phyloP scores from a whole-genome alignment of 345 rosid species.

The Draba incana region DNA sequence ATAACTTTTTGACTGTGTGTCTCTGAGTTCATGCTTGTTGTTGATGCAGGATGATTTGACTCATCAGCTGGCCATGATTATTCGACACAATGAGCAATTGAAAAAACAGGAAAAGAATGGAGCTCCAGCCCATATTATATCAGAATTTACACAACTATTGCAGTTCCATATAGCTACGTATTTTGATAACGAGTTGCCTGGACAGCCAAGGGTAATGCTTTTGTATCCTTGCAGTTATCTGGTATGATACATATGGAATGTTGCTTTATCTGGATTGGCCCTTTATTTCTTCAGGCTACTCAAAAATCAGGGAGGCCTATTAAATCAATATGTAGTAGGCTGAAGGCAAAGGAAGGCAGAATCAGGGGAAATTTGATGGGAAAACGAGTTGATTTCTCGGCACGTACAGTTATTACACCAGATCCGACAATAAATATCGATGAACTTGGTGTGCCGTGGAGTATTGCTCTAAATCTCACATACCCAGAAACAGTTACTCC shows the following conservation, averaged over 20 bases:
- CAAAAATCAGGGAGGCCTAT: constrained; percentile 98
- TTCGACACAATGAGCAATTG: constrained; percentile 89
- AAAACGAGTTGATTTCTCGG: constrained; percentile 96
- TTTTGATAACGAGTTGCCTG: constrained; percentile 97
- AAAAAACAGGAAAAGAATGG: constrained; percentile 93
- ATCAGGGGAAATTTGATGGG: constrained; percentile 98
- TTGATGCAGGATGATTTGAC: constrained; percentile 86
- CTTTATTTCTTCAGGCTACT: constrained; percentile 71
- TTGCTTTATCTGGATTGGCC: constrained; percentile 23
- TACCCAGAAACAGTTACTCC: constrained; percentile 98
- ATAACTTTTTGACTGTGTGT: constrained; percentile 7
- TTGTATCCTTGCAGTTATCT: constrained; percentile 27
- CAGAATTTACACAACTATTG: constrained; percentile 91
- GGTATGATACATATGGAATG: constrained; percentile 4
- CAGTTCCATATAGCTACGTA: constrained; percentile 96
- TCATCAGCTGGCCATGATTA: constrained; percentile 91
- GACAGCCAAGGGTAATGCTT: constrained; percentile 87
- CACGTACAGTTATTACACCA: constrained; percentile 98
- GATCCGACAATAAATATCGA: constrained; percentile 96
- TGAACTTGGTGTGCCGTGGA: constrained; percentile 97
- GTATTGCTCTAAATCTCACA: constrained; percentile 91
- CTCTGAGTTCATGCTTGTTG: constrained; percentile 39
- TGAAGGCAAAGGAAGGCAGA: constrained; percentile 97
- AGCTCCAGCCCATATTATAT: constrained; percentile 95
- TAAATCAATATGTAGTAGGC: constrained; percentile 93